These are phyloP conservation scores for Cyclotella atomus DNA, from an alignment of 108 stramenopile species.

Conservation along the genomic window DNA sequence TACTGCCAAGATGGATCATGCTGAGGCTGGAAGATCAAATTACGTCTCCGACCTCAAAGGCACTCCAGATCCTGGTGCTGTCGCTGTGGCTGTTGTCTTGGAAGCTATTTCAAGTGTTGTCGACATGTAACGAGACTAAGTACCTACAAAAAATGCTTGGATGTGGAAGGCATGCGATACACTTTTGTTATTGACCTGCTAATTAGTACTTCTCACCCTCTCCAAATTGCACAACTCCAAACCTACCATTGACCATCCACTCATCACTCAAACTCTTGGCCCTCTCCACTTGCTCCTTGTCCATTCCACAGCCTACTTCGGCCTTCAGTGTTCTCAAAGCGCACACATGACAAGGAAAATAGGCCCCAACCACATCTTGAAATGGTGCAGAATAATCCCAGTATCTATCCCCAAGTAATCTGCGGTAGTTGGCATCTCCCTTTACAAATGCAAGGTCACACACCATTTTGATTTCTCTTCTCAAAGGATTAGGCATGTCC, in stretches of 20 bases:
- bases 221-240: conserved; percentile 89
- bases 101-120: conserved; percentile 59
- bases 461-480: conserved; percentile 58
- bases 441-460: conserved; percentile 94
- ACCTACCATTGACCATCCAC: conserved; percentile 89
- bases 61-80: conserved; percentile 97
- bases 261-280: conserved; percentile 70
- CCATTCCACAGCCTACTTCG: conserved; percentile 93
- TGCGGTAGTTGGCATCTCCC: conserved; percentile 97
- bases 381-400: conserved; percentile 92
- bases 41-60: conserved; percentile 87
- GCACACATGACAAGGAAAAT: conserved; percentile 92
- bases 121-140: not conserved
- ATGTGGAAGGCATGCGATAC: too few species aligned
- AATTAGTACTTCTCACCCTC: conserved; percentile 38
- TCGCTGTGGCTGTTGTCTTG: conserved; percentile 91
- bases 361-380: conserved; percentile 86
- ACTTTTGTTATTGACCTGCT: too few species aligned
- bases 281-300: conserved; percentile 65
- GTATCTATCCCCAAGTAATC: conserved; percentile 87
- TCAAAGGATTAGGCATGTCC: conserved; percentile 86
- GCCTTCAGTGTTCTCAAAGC: conserved; percentile 95
- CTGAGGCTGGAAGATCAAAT: conserved; percentile 90
- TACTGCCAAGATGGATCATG: conserved; percentile 86
- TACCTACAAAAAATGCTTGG: not conserved